Percentiles rank a stretch among this genome's conserved stretches.
Evolutionary conservation across 352 stramenopile species (phyloP).

Genomic region (Phytophthora chlamydospora): DNA sequence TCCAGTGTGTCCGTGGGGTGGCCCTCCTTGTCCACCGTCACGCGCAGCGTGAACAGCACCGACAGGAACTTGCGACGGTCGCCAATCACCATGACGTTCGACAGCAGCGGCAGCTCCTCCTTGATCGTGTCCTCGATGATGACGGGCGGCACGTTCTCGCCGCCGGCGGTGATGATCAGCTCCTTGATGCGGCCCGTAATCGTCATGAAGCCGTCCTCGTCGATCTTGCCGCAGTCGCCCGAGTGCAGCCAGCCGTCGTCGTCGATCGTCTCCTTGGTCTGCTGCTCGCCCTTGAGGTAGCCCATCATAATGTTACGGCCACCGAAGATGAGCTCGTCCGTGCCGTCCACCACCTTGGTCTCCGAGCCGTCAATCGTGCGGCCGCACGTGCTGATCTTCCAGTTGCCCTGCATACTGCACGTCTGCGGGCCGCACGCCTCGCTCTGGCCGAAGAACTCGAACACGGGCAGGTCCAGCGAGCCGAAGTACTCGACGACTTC

Average conservation of each 20-base stretch:
- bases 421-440: constrained; percentile 90
- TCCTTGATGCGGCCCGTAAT: constrained; percentile 98
- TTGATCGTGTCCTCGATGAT: constrained; percentile 94
- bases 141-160: constrained; percentile 95
- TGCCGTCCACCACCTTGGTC: constrained; percentile 62
- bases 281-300: constrained; percentile 82
- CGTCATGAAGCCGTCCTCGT: constrained; percentile 92
- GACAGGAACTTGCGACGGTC: constrained; percentile 94
- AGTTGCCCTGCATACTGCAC: constrained; percentile 76
- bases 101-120: constrained; percentile 82
- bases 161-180: constrained; percentile 95
- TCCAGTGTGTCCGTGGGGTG: constrained; percentile 84
- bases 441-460: constrained; percentile 94
- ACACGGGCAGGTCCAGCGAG: constrained; percentile 94
- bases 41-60: constrained; percentile 87
- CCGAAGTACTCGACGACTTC: constrained; percentile 96
- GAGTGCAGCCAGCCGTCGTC: constrained; percentile 93
- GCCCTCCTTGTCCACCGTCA: constrained; percentile 83
- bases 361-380: constrained; percentile 73
- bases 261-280: constrained; percentile 92
- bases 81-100: constrained; percentile 93
- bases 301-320: constrained; percentile 92
- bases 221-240: constrained; percentile 92
- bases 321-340: constrained; percentile 77
- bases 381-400: constrained; percentile 90